These are phyloP conservation scores for Oryza punctata DNA, from an alignment of 176 grass and related monocot genomes.

Conservation along the genomic window DNA sequence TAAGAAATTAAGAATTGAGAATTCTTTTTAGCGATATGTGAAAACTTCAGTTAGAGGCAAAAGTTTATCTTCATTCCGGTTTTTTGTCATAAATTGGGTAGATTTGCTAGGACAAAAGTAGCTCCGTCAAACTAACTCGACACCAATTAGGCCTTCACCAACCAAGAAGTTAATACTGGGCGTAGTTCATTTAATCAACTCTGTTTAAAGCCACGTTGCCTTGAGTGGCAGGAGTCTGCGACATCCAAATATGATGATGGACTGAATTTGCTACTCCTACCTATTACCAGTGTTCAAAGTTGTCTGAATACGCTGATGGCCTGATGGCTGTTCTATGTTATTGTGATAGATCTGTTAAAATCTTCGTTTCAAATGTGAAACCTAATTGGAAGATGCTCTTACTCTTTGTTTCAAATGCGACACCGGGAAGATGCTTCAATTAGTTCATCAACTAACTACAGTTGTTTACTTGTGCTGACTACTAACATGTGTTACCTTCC, in stretches of 20 bases:
- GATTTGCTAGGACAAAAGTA: background rate
- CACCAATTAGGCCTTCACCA: background rate
- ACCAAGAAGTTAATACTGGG: background rate
- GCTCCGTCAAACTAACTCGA: background rate
- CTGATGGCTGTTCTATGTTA: background rate
- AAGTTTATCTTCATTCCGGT: conserved; percentile 4
- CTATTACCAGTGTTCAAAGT: background rate
- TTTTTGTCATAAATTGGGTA: conserved; percentile 18
- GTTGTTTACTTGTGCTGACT: background rate
- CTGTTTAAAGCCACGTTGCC: background rate
- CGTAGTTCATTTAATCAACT: background rate
- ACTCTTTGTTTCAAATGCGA: background rate
- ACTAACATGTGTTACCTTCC: background rate
- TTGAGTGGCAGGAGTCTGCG: too few relatives aligned
- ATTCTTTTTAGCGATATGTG: too few relatives aligned
- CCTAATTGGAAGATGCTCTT: too few relatives aligned
- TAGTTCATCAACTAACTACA: background rate
- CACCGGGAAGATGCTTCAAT: background rate
- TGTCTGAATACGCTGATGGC: background rate
- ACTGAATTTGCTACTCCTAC: too few relatives aligned
- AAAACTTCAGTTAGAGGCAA: background rate
- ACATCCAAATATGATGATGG: background rate
- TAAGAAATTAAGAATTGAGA: too few relatives aligned
- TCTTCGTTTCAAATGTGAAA: background rate
- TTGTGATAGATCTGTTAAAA: background rate